Evolutionary conservation across 2,329 filamentous ascomycete species (phyloP).

Genomic region (Fusarium sp.): DNA sequence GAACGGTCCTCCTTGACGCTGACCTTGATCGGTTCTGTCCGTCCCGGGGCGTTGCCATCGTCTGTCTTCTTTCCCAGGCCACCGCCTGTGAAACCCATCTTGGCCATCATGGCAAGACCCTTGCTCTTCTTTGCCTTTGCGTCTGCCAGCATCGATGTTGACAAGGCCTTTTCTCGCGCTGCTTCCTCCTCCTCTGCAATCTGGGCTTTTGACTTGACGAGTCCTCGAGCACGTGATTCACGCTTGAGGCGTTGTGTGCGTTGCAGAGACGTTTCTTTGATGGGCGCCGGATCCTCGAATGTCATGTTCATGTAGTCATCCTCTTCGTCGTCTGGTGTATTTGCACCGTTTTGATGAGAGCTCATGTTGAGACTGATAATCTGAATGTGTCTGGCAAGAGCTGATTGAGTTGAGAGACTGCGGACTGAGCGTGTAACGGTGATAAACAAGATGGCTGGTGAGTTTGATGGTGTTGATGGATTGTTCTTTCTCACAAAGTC

Average conservation of each 20-base stretch:
- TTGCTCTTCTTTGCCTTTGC: conserved; percentile 75
- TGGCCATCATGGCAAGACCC: conserved; percentile 95
- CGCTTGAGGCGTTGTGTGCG: conserved; percentile 65
- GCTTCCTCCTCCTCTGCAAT: conserved; percentile 78
- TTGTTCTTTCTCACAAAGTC: background rate
- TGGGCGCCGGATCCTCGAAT: conserved; percentile 75
- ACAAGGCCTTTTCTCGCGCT: conserved; percentile 80
- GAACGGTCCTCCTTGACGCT: conserved; percentile 81
- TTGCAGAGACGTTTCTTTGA: conserved; percentile 65
- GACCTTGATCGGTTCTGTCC: conserved; percentile 79
- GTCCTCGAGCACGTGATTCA: conserved; percentile 75
- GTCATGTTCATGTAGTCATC: conserved; percentile 99
- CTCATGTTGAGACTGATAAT: conserved; percentile 12
- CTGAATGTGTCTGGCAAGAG: background rate
- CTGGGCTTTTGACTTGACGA: conserved; percentile 84
- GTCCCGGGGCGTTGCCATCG: conserved; percentile 50
- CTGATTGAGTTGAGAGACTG: background rate
- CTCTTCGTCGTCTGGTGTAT: conserved; percentile 70
- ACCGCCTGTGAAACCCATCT: conserved; percentile 89
- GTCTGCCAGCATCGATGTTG: conserved; percentile 75
- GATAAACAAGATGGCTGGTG: background rate
- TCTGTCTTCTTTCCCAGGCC: conserved; percentile 73
- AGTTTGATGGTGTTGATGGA: conserved; percentile 3
- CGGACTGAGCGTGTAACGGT: background rate
- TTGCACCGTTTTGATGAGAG: conserved; percentile 17